Evolutionary conservation across 2,329 filamentous ascomycete genomes (phyloP), one percentile per base, ranked within the genome.

Genomic region (Aspergillaceae sp.): DNA sequence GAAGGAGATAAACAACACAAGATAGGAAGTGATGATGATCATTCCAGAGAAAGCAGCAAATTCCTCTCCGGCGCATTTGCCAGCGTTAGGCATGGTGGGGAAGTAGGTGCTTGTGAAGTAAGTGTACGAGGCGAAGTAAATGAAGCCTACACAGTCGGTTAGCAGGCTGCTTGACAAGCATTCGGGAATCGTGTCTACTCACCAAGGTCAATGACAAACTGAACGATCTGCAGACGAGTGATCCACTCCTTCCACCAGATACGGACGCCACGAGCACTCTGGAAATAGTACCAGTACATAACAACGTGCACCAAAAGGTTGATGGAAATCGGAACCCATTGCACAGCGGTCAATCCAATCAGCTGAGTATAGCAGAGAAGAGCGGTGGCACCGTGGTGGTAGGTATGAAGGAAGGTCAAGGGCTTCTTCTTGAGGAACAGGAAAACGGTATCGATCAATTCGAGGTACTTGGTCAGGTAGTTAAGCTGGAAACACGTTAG

Each of bases 201-300:
- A 90, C 87, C 89, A 51, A 97, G 84, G 71, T 96, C 91, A 69
- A 97, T 91, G 67, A 97, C 80, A 74, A 97, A 97, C 70, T 97
- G 91, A 61, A 87, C 82, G 70, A 97, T 97, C 74, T 97, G 91
- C 64, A 96, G 85, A 65, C 90, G 87, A 59, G 91, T 97, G 67
- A 97, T 94, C 85, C 91, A 97, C 74, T 96, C 88, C 85, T 97
- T 97, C 91, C 91, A 97, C 90, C 90, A 96, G 73, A 96, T 92
- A 63, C 84, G 84, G 70, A 97, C 82, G 58, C 92, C 92, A 59
- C 91, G 89, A 46, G 91, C 90, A 64, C 87, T 91, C 79, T 97
- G 91, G 84, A 97, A 97, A 81, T 97, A 97, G 83, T 97, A 97
- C 90, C 90, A 96, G 84, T 97, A 97, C 91, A 97, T 97, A 66